Conservation (phyloP, 768 basidiomycete genomes). For the Leucocoprinus sp. region DNA sequence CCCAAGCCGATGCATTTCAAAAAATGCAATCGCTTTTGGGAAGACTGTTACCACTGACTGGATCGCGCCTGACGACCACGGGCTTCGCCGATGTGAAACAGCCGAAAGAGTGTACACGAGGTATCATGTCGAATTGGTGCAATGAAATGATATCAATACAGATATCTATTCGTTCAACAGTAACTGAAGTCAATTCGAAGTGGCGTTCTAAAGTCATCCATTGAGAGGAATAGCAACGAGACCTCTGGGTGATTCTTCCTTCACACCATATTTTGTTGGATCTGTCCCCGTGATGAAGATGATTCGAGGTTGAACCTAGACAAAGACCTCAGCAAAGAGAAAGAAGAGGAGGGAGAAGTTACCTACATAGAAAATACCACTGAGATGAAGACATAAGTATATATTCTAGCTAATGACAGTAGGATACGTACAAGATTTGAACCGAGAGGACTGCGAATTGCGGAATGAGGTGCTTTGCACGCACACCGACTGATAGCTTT, state of each 20-base stretch:
- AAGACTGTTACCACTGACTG: no score
- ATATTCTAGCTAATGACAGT: slow-evolving; percentile 5
- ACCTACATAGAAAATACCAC: slow-evolving; percentile 39
- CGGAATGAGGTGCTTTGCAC: slow-evolving; percentile 80
- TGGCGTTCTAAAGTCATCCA: no score
- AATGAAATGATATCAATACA: neutral
- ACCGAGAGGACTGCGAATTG: slow-evolving; percentile 89
- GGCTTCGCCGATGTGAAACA: no score
- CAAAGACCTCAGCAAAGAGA: slow-evolving; percentile 8
- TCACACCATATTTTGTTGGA: slow-evolving; percentile 65
- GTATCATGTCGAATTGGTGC: no score
- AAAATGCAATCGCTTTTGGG: no score
- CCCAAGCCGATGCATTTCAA: no score
- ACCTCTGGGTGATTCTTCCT: slow-evolving; percentile 20
- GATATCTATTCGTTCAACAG: no score
- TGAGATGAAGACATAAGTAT: slow-evolving; percentile 20
- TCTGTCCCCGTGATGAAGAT: slow-evolving; percentile 82
- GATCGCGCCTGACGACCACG: no score
- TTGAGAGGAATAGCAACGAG: neutral
- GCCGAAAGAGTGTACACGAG: no score
- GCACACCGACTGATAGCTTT: slow-evolving; percentile 74
- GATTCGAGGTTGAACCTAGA: slow-evolving; percentile 89
- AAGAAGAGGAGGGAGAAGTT: neutral
- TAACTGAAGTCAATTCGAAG: no score
- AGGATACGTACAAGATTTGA: slow-evolving; percentile 79